A percentile compares a stretch with the other conserved stretches of the same genome.
Conservation (phyloP, 345 rosid genomes). For the Populus alba region DNA sequence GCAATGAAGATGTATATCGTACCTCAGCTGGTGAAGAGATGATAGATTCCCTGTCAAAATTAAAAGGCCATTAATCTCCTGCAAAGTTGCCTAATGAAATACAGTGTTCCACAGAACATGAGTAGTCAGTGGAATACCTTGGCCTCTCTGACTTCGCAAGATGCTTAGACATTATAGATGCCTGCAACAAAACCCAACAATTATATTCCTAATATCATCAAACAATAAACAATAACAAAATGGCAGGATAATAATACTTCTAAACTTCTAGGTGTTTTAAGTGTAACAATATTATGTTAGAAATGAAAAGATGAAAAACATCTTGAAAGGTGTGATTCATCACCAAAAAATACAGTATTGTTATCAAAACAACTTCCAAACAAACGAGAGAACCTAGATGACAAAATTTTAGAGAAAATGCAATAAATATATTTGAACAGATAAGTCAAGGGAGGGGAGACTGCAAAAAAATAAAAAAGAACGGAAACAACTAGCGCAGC, state of each 20-base stretch:
- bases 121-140: slow-evolving; percentile 42
- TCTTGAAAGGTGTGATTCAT: not conserved
- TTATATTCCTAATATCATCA: not conserved
- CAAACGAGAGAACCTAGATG: not conserved
- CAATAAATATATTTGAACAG: not conserved
- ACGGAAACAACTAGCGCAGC: too few relatives aligned
- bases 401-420: not conserved
- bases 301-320: too few relatives aligned
- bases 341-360: not conserved
- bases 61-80: slow-evolving; percentile 18
- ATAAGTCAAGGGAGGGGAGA: not conserved
- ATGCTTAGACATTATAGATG: slow-evolving; percentile 86
- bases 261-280: not conserved
- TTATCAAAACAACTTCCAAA: not conserved
- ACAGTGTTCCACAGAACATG: not conserved
- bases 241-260: not conserved
- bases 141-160: slow-evolving; percentile 74
- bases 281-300: not conserved
- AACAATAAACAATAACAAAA: not conserved
- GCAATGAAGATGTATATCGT: slow-evolving; percentile 3
- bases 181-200: slow-evolving; percentile 47
- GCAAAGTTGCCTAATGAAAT: not conserved
- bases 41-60: slow-evolving; percentile 57
- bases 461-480: not conserved
- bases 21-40: slow-evolving; percentile 60